Base-by-base conservation (phyloP, 1,284 basidiomycete species). In the Moesziomyces sp. region DNA sequence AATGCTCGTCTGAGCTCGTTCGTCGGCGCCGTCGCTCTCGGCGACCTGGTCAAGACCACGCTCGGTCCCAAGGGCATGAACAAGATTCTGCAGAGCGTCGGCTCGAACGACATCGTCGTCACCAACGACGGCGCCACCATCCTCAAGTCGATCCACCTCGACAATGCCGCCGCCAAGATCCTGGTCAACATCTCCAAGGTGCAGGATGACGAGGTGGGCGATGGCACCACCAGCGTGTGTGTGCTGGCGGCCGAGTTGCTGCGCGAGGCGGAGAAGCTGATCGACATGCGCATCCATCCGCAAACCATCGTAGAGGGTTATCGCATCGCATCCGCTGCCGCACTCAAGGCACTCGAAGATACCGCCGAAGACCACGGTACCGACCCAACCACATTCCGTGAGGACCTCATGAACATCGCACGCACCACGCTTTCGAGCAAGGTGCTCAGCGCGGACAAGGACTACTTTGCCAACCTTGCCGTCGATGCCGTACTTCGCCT, bases 121-220 rank as follows among this genome's bases (percentile, higher is more conserved):
- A 99, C 97, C 18, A 99, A 99, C 86, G 97, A 99, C 85, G 97
- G 97, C 18, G 97, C 97, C 3, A 99, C 97, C 47, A 99, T 99
- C 81, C 89, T 99, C 74, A 97, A 97, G 85, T 91, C 93, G 56
- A 98, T 99, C 80, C 92, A 94, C 78, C 90, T 99, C 74, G 97
- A 99, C 86, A 99, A 99, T 84, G 93, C 97, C 3, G 96, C 97
- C 0, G 97, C 97, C 55, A 99, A 99, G 88, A 98, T 99, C 84
- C 89, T 99, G 55, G 97, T 99, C 82, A 98, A 99, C 86, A 99
- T 99, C 85, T 96, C 93, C n/a, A 99, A 99, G 85, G 95, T 98
- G 18, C 97, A 99, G 86, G 97, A 99, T 82, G 97, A 99, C 84
- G 97, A 99, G 86, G 91, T 99, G 48, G 97, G 97, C 18, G 97